phyloP scores from a whole-genome alignment of 2,329 filamentous ascomycete species.

The Botrytis squamosa region DNA sequence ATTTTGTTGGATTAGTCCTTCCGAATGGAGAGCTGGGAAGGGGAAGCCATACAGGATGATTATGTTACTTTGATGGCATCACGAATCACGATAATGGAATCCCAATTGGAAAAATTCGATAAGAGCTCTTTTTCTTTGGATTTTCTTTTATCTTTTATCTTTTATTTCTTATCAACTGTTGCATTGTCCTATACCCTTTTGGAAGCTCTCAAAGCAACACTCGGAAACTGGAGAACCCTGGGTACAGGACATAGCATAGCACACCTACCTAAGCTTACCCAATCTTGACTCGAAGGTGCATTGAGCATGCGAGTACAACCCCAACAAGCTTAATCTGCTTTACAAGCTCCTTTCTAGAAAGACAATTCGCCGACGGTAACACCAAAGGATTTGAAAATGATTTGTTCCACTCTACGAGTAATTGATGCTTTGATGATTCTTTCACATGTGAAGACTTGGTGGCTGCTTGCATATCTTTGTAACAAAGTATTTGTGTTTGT shows the following conservation, averaged over 20 bases:
- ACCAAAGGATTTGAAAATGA: not conserved
- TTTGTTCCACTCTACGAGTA: too few relatives aligned
- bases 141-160: not conserved
- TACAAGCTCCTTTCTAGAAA: not conserved
- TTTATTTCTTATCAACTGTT: constrained; percentile 9
- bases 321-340: not conserved
- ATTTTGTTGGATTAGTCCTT: not conserved
- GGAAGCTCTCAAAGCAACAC: not conserved
- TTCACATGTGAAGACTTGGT: not conserved
- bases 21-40: not conserved
- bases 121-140: not conserved
- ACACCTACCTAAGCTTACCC: not conserved
- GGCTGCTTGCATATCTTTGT: not conserved
- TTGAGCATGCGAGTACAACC: not conserved
- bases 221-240: constrained; percentile 18
- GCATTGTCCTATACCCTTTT: not conserved
- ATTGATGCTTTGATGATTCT: not conserved
- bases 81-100: not conserved
- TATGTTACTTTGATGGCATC: not conserved
- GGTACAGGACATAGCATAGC: not conserved
- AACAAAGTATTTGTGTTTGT: not conserved
- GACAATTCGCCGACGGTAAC: not conserved
- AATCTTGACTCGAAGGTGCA: not conserved
- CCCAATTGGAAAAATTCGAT: not conserved
- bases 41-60: not conserved